These are phyloP conservation scores for Madurella mycetomatis DNA, from an alignment of 2,329 filamentous ascomycete genomes.

Conservation along the genomic window DNA sequence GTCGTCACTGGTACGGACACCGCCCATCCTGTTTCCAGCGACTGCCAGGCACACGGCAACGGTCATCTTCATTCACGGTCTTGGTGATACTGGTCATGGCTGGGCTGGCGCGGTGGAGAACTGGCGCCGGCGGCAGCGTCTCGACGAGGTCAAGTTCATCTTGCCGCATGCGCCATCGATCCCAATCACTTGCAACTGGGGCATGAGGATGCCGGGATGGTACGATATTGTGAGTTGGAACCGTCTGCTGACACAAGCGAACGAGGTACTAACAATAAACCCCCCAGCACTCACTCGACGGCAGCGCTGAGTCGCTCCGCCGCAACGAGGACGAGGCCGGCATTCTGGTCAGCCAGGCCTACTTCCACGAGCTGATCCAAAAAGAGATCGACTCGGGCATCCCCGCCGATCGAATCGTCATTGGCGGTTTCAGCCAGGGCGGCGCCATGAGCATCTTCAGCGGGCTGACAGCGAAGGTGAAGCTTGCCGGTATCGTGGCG, in stretches of 20 bases:
- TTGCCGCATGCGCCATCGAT: conserved; percentile 86
- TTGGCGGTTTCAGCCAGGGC: conserved; percentile 83
- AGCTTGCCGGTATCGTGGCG: conserved; percentile 83
- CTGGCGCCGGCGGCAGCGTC: conserved; percentile 73
- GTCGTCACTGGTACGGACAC: conserved; percentile 31
- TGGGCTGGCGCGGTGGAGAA: conserved; percentile 83
- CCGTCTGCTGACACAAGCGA: not conserved
- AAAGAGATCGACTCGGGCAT: conserved; percentile 78
- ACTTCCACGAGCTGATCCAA: conserved; percentile 76
- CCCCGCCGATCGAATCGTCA: conserved; percentile 72
- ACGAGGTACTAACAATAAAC: conserved; percentile 1
- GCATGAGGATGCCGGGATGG: conserved; percentile 77
- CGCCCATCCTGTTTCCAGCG: conserved; percentile 70
- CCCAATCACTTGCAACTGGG: conserved; percentile 68
- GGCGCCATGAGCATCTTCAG: conserved; percentile 82
- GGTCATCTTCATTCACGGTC: conserved; percentile 88
- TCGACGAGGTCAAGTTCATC: conserved; percentile 89
- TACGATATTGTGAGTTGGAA: conserved; percentile 64
- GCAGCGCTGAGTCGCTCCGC: conserved; percentile 28
- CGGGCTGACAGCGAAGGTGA: conserved; percentile 66
- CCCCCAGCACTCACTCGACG: conserved; percentile 24
- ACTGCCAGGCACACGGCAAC: conserved; percentile 84
- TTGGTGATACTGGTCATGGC: conserved; percentile 77
- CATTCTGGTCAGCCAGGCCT: conserved; percentile 66
- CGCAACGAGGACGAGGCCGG: conserved; percentile 58